A percentile compares a stretch with the other conserved stretches of the same genome.
phyloP scores from a whole-genome alignment of 345 rosid species.

The Gynandropsis gynandra region DNA sequence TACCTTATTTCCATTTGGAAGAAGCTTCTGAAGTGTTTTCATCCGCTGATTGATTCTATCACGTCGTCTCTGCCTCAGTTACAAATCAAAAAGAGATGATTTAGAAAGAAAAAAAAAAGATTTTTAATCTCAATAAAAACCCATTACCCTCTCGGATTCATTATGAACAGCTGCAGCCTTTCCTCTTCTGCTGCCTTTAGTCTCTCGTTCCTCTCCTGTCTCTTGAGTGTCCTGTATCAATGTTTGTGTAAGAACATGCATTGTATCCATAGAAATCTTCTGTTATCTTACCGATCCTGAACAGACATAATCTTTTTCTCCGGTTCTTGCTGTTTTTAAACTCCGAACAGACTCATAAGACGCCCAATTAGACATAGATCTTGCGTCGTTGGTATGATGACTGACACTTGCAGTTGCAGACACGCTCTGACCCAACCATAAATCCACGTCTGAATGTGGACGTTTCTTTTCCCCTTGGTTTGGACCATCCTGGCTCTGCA shows the following conservation, averaged over 20 bases:
- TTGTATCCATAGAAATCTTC: too few relatives aligned
- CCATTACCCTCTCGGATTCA: constrained; percentile 26
- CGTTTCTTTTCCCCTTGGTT: constrained; percentile 23
- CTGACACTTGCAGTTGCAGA: constrained; percentile 31
- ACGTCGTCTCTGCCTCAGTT: constrained; percentile 40
- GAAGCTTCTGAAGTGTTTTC: constrained; percentile 64
- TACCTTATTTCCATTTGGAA: constrained; percentile 69
- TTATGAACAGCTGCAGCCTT: constrained; percentile 49
- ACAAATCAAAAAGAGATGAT: neutral
- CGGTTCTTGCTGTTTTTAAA: constrained; percentile 37
- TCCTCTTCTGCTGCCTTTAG: constrained; percentile 31
- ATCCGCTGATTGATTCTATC: constrained; percentile 67
- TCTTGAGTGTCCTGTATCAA: constrained; percentile 33
- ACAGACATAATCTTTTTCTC: constrained; percentile 38
- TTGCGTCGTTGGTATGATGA: constrained; percentile 13
- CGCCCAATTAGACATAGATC: constrained; percentile 36
- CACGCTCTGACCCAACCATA: constrained; percentile 10
- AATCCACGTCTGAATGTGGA: constrained; percentile 18
- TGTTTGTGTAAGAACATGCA: too few relatives aligned
- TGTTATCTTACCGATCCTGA: constrained; percentile 43
- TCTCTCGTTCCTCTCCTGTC: constrained; percentile 40
- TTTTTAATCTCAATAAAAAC: too few relatives aligned
- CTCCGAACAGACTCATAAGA: constrained; percentile 41
- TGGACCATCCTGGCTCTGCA: neutral
- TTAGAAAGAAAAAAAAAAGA: neutral